Conservation (phyloP, 2,329 filamentous ascomycete genomes). For the Pseudocercospora pini-densiflorae region DNA sequence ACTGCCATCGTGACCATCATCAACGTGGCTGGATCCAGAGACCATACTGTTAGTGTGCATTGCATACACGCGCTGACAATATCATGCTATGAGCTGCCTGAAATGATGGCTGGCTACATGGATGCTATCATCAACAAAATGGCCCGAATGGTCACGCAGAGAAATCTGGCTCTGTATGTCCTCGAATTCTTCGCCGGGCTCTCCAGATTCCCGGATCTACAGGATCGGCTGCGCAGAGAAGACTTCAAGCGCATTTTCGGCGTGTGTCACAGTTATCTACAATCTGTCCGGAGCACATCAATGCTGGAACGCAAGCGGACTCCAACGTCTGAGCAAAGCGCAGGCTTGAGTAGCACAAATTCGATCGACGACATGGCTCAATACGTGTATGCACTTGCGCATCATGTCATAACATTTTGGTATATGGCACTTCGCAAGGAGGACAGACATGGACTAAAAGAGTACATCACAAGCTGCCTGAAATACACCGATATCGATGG, state of each 20-base stretch:
- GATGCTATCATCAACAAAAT: constrained; percentile 89
- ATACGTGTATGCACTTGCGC: constrained; percentile 92
- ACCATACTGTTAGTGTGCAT: constrained; percentile 74
- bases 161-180: constrained; percentile 90
- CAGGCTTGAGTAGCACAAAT: constrained; percentile 28
- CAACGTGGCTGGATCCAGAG: constrained; percentile 66
- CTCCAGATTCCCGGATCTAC: constrained; percentile 73
- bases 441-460: constrained; percentile 81
- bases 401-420: constrained; percentile 97
- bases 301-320: constrained; percentile 31
- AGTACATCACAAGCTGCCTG: constrained; percentile 87
- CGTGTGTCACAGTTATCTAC: constrained; percentile 91
- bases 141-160: constrained; percentile 94
- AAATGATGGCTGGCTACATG: constrained; percentile 82
- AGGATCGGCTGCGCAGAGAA: constrained; percentile 63
- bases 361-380: constrained; percentile 40
- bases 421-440: constrained; percentile 86
- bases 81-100: constrained; percentile 91
- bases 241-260: constrained; percentile 95
- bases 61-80: constrained; percentile 95
- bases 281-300: constrained; percentile 70
- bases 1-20: constrained; percentile 83
- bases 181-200: constrained; percentile 92
- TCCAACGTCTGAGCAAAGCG: constrained; percentile 34
- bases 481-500: constrained; percentile 77